Conservation (phyloP, 2,329 filamentous ascomycete genomes). For the Aphanoascus verrucosus region DNA sequence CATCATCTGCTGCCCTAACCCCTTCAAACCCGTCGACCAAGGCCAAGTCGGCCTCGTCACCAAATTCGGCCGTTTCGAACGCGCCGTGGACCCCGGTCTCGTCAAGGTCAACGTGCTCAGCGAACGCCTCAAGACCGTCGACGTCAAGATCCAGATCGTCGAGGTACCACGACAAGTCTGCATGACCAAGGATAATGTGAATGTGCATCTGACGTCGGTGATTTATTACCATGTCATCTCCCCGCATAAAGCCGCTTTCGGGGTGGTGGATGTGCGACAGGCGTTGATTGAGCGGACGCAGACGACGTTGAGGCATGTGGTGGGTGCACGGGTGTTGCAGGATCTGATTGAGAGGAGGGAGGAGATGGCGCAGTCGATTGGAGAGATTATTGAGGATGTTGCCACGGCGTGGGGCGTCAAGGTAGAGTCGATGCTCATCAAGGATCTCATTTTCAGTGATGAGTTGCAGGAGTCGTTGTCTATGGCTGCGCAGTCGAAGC, state of each 20-base stretch:
- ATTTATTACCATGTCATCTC: conserved; percentile 98
- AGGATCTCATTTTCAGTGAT: conserved; percentile 94
- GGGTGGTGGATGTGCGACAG: conserved; percentile 86
- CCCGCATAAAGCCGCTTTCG: conserved; percentile 94
- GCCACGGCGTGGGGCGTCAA: conserved; percentile 88
- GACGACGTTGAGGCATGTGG: conserved; percentile 91
- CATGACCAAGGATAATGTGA: conserved; percentile 99
- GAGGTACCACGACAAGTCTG: conserved; percentile 91
- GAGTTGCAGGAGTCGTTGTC: conserved; percentile 92
- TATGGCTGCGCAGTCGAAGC: conserved; percentile 98
- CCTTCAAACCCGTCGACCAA: conserved; percentile 83
- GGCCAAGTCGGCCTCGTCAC: conserved; percentile 93
- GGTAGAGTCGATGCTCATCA: conserved; percentile 98
- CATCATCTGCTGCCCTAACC: conserved; percentile 87
- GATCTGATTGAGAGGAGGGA: conserved; percentile 97
- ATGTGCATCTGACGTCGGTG: conserved; percentile 82
- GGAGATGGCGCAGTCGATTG: conserved; percentile 88
- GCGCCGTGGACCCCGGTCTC: conserved; percentile 89
- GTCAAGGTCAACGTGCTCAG: conserved; percentile 95
- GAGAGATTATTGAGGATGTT: conserved; percentile 95
- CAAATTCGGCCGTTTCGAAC: conserved; percentile 87
- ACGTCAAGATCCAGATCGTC: conserved; percentile 98
- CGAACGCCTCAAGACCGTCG: conserved; percentile 79
- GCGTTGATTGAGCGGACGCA: conserved; percentile 97
- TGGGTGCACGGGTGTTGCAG: conserved; percentile 88